Percentiles rank a stretch among this genome's conserved stretches.
These are phyloP conservation scores for Quillaja saponaria DNA, from an alignment of 306 rosid genomes.

Conservation along the genomic window DNA sequence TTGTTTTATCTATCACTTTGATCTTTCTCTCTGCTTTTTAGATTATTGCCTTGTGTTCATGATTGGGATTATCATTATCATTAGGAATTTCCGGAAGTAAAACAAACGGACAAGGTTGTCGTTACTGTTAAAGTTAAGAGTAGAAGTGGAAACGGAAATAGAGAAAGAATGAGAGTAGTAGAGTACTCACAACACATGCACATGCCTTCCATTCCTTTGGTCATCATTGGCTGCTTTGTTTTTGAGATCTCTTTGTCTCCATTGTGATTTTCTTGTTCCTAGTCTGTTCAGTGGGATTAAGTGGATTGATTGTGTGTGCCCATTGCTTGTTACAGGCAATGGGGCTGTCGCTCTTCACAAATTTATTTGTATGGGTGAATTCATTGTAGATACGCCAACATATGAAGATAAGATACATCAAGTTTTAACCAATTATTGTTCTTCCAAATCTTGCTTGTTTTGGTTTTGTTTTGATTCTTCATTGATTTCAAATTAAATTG, in stretches of 20 bases:
- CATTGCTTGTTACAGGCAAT: slow-evolving; percentile 31
- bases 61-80: slow-evolving; percentile 47
- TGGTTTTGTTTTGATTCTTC: slow-evolving; percentile 6
- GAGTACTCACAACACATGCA: slow-evolving; percentile 41
- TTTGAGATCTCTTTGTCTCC: slow-evolving; percentile 51
- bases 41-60: slow-evolving; percentile 32
- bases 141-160: slow-evolving; percentile 34
- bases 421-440: slow-evolving; percentile 13
- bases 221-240: slow-evolving; percentile 35
- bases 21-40: slow-evolving; percentile 31
- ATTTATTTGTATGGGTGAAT: slow-evolving; percentile 57
- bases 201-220: slow-evolving; percentile 33
- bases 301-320: slow-evolving; percentile 32
- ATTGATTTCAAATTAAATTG: slow-evolving; percentile 12
- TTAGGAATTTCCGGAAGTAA: slow-evolving; percentile 57
- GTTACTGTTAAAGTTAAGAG: slow-evolving; percentile 41
- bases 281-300: slow-evolving; percentile 51
- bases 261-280: slow-evolving; percentile 40
- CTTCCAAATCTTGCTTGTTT: slow-evolving; percentile 23
- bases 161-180: slow-evolving; percentile 14
- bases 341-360: slow-evolving; percentile 31
- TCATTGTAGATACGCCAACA: slow-evolving; percentile 44
- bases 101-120: slow-evolving; percentile 46
- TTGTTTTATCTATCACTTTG: slow-evolving; percentile 35
- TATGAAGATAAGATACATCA: slow-evolving; percentile 59